These are phyloP conservation scores for Anastatica hierochuntica DNA, from an alignment of 345 rosid species.

Conservation along the genomic window DNA sequence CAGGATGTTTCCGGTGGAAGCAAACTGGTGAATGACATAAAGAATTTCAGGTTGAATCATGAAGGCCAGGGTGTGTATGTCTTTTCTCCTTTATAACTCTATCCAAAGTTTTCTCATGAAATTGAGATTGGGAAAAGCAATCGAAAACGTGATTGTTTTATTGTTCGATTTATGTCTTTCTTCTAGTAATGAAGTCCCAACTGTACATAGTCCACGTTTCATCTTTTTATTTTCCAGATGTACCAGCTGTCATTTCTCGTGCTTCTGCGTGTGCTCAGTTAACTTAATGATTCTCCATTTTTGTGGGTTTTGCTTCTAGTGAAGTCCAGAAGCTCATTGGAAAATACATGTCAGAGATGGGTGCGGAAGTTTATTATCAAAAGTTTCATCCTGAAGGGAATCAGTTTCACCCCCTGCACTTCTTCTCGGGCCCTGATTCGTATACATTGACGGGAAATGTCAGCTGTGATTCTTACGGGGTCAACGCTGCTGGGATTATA, in stretches of 20 bases:
- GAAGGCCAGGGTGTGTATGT: conserved; percentile 52
- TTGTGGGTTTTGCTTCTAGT: conserved; percentile 24
- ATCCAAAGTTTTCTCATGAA: neutral
- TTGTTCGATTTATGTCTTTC: neutral
- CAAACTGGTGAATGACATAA: conserved; percentile 54
- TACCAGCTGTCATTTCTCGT: neutral
- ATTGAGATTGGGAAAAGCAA: neutral
- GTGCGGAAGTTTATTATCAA: conserved; percentile 80
- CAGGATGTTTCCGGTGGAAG: conserved; percentile 52
- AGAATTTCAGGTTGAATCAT: conserved; percentile 30
- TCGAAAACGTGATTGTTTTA: neutral
- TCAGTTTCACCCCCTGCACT: conserved; percentile 68
- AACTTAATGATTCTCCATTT: neutral
- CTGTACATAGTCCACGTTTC: neutral
- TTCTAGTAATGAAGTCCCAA: neutral
- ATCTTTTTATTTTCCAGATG: neutral
- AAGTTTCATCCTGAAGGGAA: conserved; percentile 50
- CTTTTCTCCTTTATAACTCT: conserved; percentile 8
- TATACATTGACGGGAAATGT: conserved; percentile 32
- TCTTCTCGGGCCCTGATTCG: conserved; percentile 56
- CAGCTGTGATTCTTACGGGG: conserved; percentile 49
- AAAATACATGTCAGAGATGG: conserved; percentile 55
- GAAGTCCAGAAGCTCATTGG: conserved; percentile 55
- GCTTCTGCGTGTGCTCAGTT: neutral
- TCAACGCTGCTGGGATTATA: conserved; percentile 50